Conservation (phyloP, 192 early-diverging fungal species). For the Backusella parvicylindrica region DNA sequence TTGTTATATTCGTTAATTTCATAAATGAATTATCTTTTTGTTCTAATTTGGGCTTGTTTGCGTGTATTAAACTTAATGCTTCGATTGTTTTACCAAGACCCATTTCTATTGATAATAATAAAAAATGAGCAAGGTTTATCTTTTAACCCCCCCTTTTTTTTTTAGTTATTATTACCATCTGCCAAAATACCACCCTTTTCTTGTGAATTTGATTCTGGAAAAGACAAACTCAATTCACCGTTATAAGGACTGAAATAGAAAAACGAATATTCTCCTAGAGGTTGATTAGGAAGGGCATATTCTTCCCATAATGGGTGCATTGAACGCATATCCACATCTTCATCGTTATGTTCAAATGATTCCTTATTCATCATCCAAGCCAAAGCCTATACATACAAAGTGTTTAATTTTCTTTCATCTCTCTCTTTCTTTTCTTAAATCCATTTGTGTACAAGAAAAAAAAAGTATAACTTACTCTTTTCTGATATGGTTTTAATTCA, state of each 20-base stretch:
- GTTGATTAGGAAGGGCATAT: constrained; percentile 41
- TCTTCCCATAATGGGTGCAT: constrained; percentile 56
- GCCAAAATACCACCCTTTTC: constrained; percentile 55
- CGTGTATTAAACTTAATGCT: constrained; percentile 51
- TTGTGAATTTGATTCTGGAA: constrained; percentile 40
- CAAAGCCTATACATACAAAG: constrained; percentile 30
- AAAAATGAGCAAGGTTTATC: no score
- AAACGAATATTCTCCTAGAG: constrained; percentile 15
- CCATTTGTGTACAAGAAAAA: no score
- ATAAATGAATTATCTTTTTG: constrained; percentile 16
- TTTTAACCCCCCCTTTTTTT: no score
- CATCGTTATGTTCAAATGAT: neutral
- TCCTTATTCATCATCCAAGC: constrained; percentile 55
- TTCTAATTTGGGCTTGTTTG: constrained; percentile 28
- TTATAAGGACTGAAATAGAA: constrained; percentile 50
- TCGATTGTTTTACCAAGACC: constrained; percentile 61
- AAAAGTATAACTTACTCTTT: constrained; percentile 19
- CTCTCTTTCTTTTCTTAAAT: neutral
- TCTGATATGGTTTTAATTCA: constrained; percentile 46
- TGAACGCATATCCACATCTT: constrained; percentile 22
- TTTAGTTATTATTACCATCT: constrained; percentile 45
- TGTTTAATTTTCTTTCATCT: neutral
- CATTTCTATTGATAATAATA: constrained; percentile 33
- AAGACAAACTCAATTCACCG: constrained; percentile 42
- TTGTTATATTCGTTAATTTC: no score